Evolutionary conservation across 768 basidiomycete genomes (phyloP).

Genomic region (Leccinellum luteum): DNA sequence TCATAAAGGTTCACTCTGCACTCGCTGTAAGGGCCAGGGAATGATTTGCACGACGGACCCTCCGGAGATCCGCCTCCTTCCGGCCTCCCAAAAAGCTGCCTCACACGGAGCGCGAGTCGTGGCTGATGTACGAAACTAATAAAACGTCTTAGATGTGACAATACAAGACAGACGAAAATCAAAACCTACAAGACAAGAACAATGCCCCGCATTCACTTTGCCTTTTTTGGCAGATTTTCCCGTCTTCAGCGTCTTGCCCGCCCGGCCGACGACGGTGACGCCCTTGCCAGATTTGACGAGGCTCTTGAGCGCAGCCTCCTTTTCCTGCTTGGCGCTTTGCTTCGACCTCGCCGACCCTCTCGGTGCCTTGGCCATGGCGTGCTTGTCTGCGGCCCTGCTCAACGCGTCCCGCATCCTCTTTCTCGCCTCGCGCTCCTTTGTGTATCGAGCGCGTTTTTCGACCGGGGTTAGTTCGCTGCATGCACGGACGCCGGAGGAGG

Average conservation of each 20-base stretch:
- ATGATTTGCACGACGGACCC: not conserved
- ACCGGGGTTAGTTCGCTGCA: conserved; percentile 80
- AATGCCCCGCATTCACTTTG: conserved; percentile 19
- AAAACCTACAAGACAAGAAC: conserved; percentile 11
- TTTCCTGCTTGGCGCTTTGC: conserved; percentile 66
- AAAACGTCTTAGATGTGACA: not conserved
- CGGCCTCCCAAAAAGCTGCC: not conserved
- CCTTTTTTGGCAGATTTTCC: conserved; percentile 12
- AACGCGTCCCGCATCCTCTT: conserved; percentile 66
- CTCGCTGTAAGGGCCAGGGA: too few species aligned
- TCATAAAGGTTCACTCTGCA: too few species aligned
- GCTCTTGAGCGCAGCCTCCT: conserved; percentile 76
- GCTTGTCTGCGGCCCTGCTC: conserved; percentile 62
- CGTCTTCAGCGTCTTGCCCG: conserved; percentile 34
- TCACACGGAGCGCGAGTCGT: not conserved
- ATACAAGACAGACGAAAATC: not conserved
- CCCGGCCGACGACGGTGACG: conserved; percentile 84
- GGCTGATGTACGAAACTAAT: not conserved
- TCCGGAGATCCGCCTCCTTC: not conserved
- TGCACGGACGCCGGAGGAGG: conserved; percentile 53
- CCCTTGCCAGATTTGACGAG: conserved; percentile 84
- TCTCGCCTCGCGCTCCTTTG: conserved; percentile 66
- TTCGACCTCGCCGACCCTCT: conserved; percentile 28
- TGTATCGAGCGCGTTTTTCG: conserved; percentile 73
- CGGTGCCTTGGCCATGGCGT: conserved; percentile 41